Base-by-base conservation (phyloP, 2,329 filamentous ascomycete genomes). In the Phialocephala subalpina region DNA sequence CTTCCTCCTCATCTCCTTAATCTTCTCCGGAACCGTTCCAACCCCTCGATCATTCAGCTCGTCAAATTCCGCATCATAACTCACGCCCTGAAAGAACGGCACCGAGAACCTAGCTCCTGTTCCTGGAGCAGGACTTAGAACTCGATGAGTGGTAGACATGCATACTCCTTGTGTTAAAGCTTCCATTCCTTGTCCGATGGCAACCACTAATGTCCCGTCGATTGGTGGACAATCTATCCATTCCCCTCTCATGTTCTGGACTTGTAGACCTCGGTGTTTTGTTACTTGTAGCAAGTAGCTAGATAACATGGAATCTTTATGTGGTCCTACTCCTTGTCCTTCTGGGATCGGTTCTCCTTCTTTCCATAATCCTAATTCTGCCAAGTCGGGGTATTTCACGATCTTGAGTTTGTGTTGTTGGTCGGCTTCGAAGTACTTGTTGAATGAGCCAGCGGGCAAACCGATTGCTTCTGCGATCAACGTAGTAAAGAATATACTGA, bases 401-500 rank as follows among this genome's bases (percentile, higher is more conserved):
- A 97, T 90, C 82, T 97, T 97, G 73, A 97, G 84, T 82, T 97
- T 97, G 81, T 97, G 92, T 80, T 96, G 93, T 81, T 78, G 73
- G 49, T 84, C 79, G 1, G 73, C 72, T 76, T 94, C 92, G 79
- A 95, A 95, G 82, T 94, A 97, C 73, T 86, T 88, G 75, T 87
- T 82, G 78, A 97, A 97, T 0, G 93, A 92, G 59, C 84, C 79
- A 0, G 83, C 68, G 0, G 90, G 87, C 6, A 97, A 83, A 11
- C 87, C 86, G 68, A 97, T 90, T n/a, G 92, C 91, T 80, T 97
- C 92, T 68, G 93, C 93, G 72, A 97, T 92, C 35, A 97, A 85
- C 12, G 86, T 87, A 0, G 92, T 95, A 80, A 97, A 97, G 72
- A 84, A 82, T 58, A 90, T 86, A 63, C 90, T 92, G 65, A 97